Evolutionary conservation across 1,139 yeast species (phyloP).

Genomic region (Nakaseomyces uthaithaninus): DNA sequence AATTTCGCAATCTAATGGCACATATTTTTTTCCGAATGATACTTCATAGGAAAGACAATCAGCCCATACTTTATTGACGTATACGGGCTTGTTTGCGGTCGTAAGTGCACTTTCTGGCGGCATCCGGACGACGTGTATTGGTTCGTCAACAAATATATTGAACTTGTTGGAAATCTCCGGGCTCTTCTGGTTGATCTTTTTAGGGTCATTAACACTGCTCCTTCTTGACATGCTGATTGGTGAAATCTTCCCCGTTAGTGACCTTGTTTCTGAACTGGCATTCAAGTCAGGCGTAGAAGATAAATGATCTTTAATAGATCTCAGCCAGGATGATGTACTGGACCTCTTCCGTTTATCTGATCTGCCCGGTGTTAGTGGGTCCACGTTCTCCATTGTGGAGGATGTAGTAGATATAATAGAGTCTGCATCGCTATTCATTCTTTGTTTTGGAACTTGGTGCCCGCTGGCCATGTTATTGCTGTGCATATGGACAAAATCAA

Average conservation of each 20-base stretch:
- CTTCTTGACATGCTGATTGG: conserved; percentile 4
- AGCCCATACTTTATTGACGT: conserved; percentile 77
- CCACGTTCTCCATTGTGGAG: background rate
- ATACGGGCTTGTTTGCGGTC: conserved; percentile 71
- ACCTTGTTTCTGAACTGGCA: background rate
- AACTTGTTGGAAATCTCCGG: background rate
- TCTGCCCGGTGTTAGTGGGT: background rate
- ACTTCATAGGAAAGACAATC: conserved; percentile 70
- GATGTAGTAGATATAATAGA: background rate
- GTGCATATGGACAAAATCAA: conserved; percentile 3
- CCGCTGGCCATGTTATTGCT: background rate
- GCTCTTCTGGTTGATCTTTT: background rate
- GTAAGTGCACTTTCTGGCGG: conserved; percentile 76
- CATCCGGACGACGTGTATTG: conserved; percentile 45
- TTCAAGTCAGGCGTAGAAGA: background rate
- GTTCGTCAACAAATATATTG: conserved; percentile 14
- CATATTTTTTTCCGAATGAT: conserved; percentile 66
- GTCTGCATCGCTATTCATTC: conserved; percentile 1
- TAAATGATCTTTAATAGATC: background rate
- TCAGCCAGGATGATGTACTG: background rate
- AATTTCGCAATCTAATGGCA: conserved; percentile 58
- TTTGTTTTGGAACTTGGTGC: background rate
- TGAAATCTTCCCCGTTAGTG: conserved; percentile 1
- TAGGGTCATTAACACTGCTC: background rate
- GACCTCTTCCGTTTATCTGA: conserved; percentile 1